A percentile compares a stretch with the other conserved stretches of the same genome.
Evolutionary conservation across 225 moss, liverwort and hornwort genomes (phyloP).

Genomic region (Neckera pumila): DNA sequence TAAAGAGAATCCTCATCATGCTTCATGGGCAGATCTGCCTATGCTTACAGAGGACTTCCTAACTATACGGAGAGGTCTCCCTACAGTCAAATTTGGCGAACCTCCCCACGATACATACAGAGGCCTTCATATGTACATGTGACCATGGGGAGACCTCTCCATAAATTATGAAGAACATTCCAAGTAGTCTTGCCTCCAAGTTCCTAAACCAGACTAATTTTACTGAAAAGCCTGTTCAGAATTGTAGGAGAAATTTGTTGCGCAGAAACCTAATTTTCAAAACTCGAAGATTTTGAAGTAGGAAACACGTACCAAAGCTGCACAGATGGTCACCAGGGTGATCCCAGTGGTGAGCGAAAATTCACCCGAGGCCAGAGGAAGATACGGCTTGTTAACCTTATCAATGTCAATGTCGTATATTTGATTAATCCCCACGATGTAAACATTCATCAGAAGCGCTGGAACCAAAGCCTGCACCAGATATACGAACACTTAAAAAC

Average conservation of each 20-base stretch:
- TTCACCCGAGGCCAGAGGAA: slow-evolving; percentile 88
- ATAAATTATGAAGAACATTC: too few relatives aligned
- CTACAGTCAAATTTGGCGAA: neutral
- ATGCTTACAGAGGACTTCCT: neutral
- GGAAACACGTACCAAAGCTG: slow-evolving; percentile 38
- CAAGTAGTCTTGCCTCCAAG: neutral
- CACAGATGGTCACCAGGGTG: slow-evolving; percentile 48
- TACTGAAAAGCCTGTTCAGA: neutral
- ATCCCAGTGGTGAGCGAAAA: slow-evolving; percentile 59
- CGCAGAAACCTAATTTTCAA: neutral
- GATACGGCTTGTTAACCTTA: slow-evolving; percentile 84
- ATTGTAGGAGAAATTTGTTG: neutral
- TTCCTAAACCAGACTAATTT: neutral
- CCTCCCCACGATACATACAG: neutral
- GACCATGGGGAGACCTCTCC: neutral
- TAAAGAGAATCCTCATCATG: neutral
- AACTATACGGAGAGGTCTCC: neutral
- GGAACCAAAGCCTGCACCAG: slow-evolving; percentile 62
- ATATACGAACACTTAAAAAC: neutral
- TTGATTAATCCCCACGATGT: slow-evolving; percentile 87
- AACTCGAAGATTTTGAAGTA: neutral
- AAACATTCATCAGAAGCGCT: slow-evolving; percentile 75
- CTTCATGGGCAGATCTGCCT: neutral
- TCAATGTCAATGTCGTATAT: slow-evolving; percentile 85
- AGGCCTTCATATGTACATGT: neutral